Percentiles rank a stretch among this genome's conserved stretches.
Conservation (phyloP, 2,329 filamentous ascomycete genomes). For the Akanthomyces lecanii region DNA sequence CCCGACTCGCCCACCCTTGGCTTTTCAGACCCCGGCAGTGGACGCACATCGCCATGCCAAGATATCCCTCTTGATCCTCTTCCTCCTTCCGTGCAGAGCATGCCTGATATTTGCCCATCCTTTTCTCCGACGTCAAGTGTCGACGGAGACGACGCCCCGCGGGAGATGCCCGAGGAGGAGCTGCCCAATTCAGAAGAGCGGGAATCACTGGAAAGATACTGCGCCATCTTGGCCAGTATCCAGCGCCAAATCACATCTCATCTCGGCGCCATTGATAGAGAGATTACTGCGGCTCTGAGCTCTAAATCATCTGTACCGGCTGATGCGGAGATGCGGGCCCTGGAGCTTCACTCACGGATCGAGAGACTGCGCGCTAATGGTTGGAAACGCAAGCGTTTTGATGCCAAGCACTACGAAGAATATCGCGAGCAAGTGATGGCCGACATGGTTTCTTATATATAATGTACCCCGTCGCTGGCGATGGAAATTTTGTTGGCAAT, state of each 20-base stretch:
- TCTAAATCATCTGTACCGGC: constrained; percentile 20
- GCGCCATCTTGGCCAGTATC: constrained; percentile 44
- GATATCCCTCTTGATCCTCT: constrained; percentile 14
- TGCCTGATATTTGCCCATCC: constrained; percentile 7
- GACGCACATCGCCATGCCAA: constrained; percentile 9
- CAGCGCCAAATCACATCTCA: constrained; percentile 47
- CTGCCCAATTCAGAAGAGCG: constrained; percentile 34
- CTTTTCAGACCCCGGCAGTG: constrained; percentile 38
- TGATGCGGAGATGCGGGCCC: constrained; percentile 33
- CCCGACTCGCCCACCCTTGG: constrained; percentile 59
- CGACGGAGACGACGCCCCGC: background rate
- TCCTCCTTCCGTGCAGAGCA: constrained; percentile 6
- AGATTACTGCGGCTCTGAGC: constrained; percentile 30
- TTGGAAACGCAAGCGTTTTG: constrained; percentile 54
- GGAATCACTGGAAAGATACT: constrained; percentile 46
- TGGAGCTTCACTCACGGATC: constrained; percentile 48
- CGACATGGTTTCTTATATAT: constrained; percentile 36
- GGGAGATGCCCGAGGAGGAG: constrained; percentile 4
- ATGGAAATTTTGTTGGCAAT: background rate
- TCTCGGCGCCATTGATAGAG: constrained; percentile 41
- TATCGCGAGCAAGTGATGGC: constrained; percentile 48
- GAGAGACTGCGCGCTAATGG: constrained; percentile 50
- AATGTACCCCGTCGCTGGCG: background rate
- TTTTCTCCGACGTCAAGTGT: constrained; percentile 10
- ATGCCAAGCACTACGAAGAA: constrained; percentile 48